A percentile compares a stretch with the other conserved stretches of the same genome.
phyloP scores from a whole-genome alignment of 768 basidiomycete species.

The Suillus americanus region DNA sequence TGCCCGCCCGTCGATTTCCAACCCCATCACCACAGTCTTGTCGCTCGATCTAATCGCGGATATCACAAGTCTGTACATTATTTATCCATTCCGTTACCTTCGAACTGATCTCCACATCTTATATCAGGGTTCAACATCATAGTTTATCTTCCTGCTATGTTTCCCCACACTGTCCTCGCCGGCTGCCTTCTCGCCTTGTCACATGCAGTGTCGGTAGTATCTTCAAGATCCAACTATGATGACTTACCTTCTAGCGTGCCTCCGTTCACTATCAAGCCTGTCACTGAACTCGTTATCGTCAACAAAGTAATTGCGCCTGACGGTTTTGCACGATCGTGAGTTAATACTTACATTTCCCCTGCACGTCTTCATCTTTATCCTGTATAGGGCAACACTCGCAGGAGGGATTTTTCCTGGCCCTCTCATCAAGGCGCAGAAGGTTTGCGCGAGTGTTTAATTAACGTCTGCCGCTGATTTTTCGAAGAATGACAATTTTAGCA shows the following conservation, averaged over 20 bases:
- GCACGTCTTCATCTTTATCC: background rate
- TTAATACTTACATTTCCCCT: background rate
- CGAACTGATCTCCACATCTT: background rate
- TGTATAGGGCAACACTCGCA: conserved; percentile 41
- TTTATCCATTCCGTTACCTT: background rate
- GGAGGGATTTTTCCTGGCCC: conserved; percentile 50
- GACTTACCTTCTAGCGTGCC: conserved; percentile 5
- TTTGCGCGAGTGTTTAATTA: conserved; percentile 7
- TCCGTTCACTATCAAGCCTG: conserved; percentile 23
- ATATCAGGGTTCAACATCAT: background rate
- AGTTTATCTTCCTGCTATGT: background rate
- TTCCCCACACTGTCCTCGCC: background rate
- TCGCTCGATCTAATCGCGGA: background rate
- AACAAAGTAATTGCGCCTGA: conserved; percentile 51
- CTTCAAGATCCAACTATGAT: conserved; percentile 8
- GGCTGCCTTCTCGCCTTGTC: background rate
- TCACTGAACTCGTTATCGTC: conserved; percentile 36
- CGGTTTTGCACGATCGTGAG: conserved; percentile 42
- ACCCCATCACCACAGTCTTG: background rate
- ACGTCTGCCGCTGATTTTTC: background rate
- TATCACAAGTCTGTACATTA: background rate
- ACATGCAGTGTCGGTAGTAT: conserved; percentile 18
- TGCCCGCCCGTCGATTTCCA: background rate
- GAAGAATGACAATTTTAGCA: conserved; percentile 33
- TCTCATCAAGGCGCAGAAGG: conserved; percentile 44